Conservation (phyloP, 768 basidiomycete species). For the Lactifluus pinguis region DNA sequence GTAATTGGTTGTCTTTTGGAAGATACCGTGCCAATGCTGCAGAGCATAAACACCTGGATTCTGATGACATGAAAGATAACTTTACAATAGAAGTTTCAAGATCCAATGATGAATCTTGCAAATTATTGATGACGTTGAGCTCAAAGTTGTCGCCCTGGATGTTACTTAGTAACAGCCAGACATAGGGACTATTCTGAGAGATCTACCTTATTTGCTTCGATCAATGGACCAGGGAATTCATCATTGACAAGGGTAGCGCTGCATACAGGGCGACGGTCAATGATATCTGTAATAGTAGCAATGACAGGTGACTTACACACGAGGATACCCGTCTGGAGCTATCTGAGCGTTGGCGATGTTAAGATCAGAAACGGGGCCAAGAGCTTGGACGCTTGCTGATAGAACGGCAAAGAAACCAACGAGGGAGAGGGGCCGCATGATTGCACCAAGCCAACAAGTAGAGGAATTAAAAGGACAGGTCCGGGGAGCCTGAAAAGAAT, state of each 20-base stretch:
- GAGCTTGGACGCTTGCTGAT: not conserved
- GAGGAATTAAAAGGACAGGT: not conserved
- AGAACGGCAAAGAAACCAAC: not conserved
- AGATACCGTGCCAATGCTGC: conserved; percentile 50
- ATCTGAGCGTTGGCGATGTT: conserved; percentile 17
- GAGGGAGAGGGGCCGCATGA: not conserved
- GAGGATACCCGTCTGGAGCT: conserved; percentile 20
- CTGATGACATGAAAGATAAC: not conserved
- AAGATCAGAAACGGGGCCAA: conserved; percentile 22
- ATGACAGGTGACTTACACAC: not conserved
- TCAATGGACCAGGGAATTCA: conserved; percentile 39
- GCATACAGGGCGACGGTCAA: not conserved
- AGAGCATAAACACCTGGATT: not conserved
- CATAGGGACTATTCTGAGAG: no score
- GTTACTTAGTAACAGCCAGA: conserved; percentile 20
- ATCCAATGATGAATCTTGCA: conserved; percentile 38
- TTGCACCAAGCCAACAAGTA: not conserved
- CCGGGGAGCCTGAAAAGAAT: not conserved
- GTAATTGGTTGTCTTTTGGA: conserved; percentile 33
- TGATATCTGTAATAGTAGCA: not conserved
- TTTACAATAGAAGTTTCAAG: conserved; percentile 40
- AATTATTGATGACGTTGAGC: conserved; percentile 36
- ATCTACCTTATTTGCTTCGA: conserved; percentile 29
- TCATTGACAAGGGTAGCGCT: conserved; percentile 39
- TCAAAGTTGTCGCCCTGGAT: conserved; percentile 28